phyloP scores from a whole-genome alignment of 2,329 filamentous ascomycete species.

The Clarireedia hainanense region DNA sequence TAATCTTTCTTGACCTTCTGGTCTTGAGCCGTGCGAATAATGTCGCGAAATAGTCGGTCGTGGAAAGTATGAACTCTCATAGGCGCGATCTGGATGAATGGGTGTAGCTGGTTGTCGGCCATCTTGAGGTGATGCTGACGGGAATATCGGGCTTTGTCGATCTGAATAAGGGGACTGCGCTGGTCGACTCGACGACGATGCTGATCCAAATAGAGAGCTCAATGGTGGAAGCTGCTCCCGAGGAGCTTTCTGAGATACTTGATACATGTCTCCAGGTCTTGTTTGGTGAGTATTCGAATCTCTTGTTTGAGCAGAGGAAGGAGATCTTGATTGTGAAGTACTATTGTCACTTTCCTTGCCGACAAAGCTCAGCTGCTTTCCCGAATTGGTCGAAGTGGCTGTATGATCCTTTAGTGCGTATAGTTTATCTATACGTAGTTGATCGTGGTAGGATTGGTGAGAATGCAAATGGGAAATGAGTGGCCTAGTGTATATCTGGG shows the following conservation, averaged over 20 bases:
- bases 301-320: constrained; percentile 17
- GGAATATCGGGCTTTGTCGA: constrained; percentile 25
- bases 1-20: constrained; percentile 21
- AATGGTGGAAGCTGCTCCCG: constrained; percentile 29
- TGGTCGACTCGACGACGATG: constrained; percentile 16
- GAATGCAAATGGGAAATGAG: constrained; percentile 19
- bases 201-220: constrained; percentile 27
- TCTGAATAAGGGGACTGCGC: constrained; percentile 27
- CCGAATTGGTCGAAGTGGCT: constrained; percentile 4
- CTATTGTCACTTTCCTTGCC: constrained; percentile 16
- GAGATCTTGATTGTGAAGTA: constrained; percentile 15
- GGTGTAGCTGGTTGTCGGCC: constrained; percentile 21
- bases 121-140: constrained; percentile 22
- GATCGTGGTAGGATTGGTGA: constrained; percentile 14
- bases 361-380: constrained; percentile 10
- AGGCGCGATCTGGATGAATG: constrained; percentile 20
- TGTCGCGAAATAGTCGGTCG: constrained; percentile 16
- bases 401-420: constrained; percentile 16
- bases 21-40: constrained; percentile 19
- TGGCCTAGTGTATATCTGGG: constrained; percentile 25
- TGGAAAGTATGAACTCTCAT: constrained; percentile 23
- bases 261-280: constrained; percentile 22
- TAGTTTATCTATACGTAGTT: constrained; percentile 5
- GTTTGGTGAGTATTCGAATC: constrained; percentile 7
- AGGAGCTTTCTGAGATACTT: constrained; percentile 14